Evolutionary conservation across 164 flowering plant species (phyloP), one percentile per base, ranked within the genome.

Genomic region (Hamamelis virginiana): DNA sequence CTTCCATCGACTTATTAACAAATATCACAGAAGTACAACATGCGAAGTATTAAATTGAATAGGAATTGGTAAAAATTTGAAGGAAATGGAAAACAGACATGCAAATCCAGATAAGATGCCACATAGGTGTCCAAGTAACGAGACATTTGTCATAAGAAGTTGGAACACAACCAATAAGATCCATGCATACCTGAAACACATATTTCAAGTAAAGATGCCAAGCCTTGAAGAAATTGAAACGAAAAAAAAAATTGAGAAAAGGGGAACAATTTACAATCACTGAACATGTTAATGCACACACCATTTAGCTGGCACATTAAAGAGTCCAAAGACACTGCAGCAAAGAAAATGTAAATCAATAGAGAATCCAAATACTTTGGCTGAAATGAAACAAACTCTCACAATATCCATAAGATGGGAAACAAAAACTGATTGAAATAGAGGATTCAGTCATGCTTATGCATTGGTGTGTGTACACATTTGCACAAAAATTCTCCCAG

Each of bases 51-150:
- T n/a, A n/a, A 46, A 18, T 18, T 9, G 16, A 27, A 53, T 51
- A 48, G 62, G 25, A 14, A 47, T 18, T 63, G n/a, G 18, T 8
- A 51, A 62, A 53, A 14, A 11, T n/a, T 28, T 52, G 62, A 44
- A 43, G 38, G 59, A 38, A 66, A 70, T 14, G 28, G 60, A 66
- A 66, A 59, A 79, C 92, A 47, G 69, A 92, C 98, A 95, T 76
- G 99, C 97, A 86, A 87, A 95, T 74, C 99, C 99, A 73, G 99
- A 91, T 75, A 95, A 78, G 78, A 95, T 95, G 77, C 99, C 99
- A 80, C 97, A 92, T 12, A 95, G 84, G 81, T 95, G 99, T 66
- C 99, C 99, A 21, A 95, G 90, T 60, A 95, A 78, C 25, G 99
- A 95, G 63, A 95, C 93, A 79, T 92, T 95, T 45, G 91, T 76